Conservation (phyloP, 2,329 filamentous ascomycete species). For the Fusarium lateritium region DNA sequence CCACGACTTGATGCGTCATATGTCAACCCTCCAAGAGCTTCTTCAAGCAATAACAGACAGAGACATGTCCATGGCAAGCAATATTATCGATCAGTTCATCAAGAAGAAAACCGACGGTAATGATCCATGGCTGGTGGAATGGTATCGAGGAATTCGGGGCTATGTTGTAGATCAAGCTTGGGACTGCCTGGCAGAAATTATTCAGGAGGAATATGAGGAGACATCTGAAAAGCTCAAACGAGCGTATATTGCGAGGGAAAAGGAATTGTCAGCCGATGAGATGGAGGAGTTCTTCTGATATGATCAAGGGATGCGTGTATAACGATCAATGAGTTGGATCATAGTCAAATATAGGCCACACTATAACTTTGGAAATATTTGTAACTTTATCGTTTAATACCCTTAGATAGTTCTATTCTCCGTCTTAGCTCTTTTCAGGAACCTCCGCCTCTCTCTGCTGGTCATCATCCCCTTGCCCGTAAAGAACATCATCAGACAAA, state of each 20-base stretch:
- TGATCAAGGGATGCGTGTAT: neutral
- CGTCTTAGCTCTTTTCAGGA: neutral
- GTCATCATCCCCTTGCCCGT: conserved; percentile 14
- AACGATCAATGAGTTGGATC: no score
- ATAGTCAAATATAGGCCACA: no score
- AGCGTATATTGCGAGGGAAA: neutral
- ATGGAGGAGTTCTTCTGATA: neutral
- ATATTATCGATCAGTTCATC: neutral
- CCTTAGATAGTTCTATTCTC: no score
- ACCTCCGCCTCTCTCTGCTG: neutral
- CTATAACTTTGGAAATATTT: no score
- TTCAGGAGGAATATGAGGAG: conserved; percentile 6
- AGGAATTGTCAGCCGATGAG: rapidly evolving
- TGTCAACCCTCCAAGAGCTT: neutral
- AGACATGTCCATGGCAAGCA: neutral
- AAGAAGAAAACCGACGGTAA: neutral
- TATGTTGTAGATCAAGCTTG: conserved; percentile 14
- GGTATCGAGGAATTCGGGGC: conserved; percentile 26
- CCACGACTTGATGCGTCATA: neutral
- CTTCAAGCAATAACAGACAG: neutral
- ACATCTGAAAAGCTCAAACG: rapidly evolving
- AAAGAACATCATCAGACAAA: conserved; percentile 17
- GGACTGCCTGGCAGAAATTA: neutral
- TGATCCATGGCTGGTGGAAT: neutral
- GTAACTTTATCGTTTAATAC: no score